Conservation (phyloP, 2,329 filamentous ascomycete genomes). For the Fusarium chuoi region DNA sequence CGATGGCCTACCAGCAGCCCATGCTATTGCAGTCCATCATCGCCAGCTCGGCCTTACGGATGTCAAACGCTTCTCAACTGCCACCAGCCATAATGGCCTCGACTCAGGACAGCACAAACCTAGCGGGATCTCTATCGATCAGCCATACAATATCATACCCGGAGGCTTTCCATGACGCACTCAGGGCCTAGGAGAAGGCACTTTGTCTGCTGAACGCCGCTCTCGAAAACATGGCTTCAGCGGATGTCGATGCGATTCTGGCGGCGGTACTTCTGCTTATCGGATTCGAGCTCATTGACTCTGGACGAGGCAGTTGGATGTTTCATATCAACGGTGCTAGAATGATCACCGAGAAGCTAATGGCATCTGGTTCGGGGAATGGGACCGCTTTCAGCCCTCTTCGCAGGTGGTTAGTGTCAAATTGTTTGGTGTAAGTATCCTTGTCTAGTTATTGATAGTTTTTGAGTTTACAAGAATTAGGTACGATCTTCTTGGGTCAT, state of each 20-base stretch:
- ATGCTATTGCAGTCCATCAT: neutral
- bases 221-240: neutral
- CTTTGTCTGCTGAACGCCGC: neutral
- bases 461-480: neutral
- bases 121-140: neutral
- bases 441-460: accelerated
- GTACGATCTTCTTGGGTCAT: neutral
- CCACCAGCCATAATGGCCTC: neutral
- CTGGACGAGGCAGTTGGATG: neutral
- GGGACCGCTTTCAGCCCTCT: neutral
- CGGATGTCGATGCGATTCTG: neutral
- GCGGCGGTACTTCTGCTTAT: neutral
- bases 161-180: neutral
- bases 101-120: neutral
- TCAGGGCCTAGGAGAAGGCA: neutral
- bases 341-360: neutral
- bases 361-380: accelerated
- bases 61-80: neutral
- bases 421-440: neutral
- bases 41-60: neutral
- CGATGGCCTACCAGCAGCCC: neutral
- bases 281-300: neutral
- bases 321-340: neutral
- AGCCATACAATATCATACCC: neutral
- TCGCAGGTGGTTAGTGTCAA: neutral